Base-by-base conservation (phyloP, 371 early-diverging fungal species). In the Mortierella sp. region DNA sequence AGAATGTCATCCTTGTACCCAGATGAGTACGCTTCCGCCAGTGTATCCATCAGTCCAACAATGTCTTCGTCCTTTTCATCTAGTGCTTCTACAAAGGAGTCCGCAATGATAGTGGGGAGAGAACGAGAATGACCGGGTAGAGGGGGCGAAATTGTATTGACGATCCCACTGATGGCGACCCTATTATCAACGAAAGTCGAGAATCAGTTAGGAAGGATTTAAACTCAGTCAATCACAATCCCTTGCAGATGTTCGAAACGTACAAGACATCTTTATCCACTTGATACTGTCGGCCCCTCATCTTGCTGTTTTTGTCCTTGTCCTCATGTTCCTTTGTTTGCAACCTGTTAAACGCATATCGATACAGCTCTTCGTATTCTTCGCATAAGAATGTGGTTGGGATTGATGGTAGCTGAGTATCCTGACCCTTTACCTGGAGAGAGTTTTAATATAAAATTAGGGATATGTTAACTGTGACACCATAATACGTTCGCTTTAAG, bases 241-340 rank as follows among this genome's bases (percentile, higher is more conserved):
- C 26, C 37, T 56, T 28, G 26, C 57, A 46, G 9, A 19, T 56
- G 48, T 57, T 57, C 45, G 25, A 16, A 56, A 64, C 64, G 45
- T 64, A 64, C 64, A 64, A 57, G 44, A 64, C 57, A 43, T 64
- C 64, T 56, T 64, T 64, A 57, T 64, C 57, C 57, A 64, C 64
- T 46, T 64, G 64, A 28, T 56, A 56, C 57, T 46, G 14, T 47
- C 28, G 57, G 46, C 57, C 14, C 56, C 23, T 64, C 29, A 29
- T 47, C 57, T 51, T 44, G 28, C 53, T 63, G 18, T 23, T 3
- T 16, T 52, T 51, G 53, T 14, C 23, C 43, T 53, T 63, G 44
- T 44, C 55, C 43, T 2, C 63, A 52, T 64, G 57, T 16, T 64
- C 57, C 46, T 16, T 55, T 43, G 53, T 16, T 12, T 1, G 23